Percentiles rank a stretch among this genome's conserved stretches.
Evolutionary conservation across 331 rosid species (phyloP).

Genomic region (Cydonia oblonga): DNA sequence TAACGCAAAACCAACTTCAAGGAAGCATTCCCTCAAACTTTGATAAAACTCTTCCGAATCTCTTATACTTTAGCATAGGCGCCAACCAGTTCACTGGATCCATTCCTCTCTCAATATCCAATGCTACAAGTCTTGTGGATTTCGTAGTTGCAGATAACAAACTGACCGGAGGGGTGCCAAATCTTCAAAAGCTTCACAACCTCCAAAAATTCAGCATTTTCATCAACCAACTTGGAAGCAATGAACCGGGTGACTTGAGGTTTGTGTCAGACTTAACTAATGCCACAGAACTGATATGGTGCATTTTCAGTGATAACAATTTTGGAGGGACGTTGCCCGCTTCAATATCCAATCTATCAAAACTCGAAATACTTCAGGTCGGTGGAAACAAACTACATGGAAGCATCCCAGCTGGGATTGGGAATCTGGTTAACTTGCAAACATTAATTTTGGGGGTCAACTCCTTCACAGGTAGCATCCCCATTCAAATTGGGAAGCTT

Average conservation of each 20-base stretch:
- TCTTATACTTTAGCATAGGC: too few relatives aligned
- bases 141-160: background rate
- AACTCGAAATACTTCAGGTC: background rate
- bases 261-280: conserved; percentile 8
- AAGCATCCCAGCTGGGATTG: conserved; percentile 1
- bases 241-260: background rate
- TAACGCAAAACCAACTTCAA: too few relatives aligned
- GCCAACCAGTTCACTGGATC: too few relatives aligned
- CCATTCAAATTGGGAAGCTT: background rate
- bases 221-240: background rate
- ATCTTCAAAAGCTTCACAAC: background rate
- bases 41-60: too few relatives aligned
- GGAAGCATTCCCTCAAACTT: too few relatives aligned
- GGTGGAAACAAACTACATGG: conserved; percentile 1
- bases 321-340: conserved; percentile 11
- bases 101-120: too few relatives aligned
- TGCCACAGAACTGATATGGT: background rate
- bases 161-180: background rate
- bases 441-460: background rate
- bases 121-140: too few relatives aligned
- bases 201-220: background rate
- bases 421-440: background rate
- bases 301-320: background rate
- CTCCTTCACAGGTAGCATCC: conserved; percentile 10
- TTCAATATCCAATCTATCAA: conserved; percentile 12